A percentile compares a stretch with the other conserved stretches of the same genome.
These are phyloP conservation scores for Blastocystis sp. DNA, from an alignment of 352 stramenopile genomes.

Conservation along the genomic window DNA sequence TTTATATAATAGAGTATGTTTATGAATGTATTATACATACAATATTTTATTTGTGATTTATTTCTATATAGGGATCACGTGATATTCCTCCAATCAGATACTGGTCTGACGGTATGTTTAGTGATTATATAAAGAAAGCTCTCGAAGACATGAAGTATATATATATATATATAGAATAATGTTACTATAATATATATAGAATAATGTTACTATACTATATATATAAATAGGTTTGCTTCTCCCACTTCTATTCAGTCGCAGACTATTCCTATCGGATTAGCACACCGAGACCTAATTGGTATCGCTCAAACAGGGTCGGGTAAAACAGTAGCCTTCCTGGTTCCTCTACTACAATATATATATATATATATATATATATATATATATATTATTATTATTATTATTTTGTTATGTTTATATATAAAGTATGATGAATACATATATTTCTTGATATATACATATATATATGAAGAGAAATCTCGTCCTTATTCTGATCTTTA, in stretches of 20 bases:
- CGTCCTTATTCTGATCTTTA: too few species aligned
- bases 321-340: conserved; percentile 92
- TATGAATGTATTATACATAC: too few species aligned
- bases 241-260: conserved; percentile 95
- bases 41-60: too few species aligned
- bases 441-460: too few species aligned
- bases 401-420: too few species aligned
- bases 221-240: conserved; percentile 56
- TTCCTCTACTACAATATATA: conserved; percentile 75
- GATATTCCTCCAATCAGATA: conserved; percentile 75
- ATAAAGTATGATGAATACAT: background rate
- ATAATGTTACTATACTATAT: conserved; percentile 37
- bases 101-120: conserved; percentile 57
- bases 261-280: conserved; percentile 79
- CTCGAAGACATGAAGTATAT: conserved; percentile 59
- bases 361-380: too few species aligned
- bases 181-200: background rate
- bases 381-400: too few species aligned
- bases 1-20: too few species aligned
- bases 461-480: too few species aligned
- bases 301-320: conserved; percentile 92
- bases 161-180: too few species aligned
- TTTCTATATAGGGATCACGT: conserved; percentile 51
- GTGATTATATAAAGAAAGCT: conserved; percentile 58
- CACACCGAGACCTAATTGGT: conserved; percentile 85